Percentiles rank a stretch among this genome's conserved stretches.
Evolutionary conservation across 2,329 filamentous ascomycete genomes (phyloP).

Genomic region (Leptodontidium sp.): DNA sequence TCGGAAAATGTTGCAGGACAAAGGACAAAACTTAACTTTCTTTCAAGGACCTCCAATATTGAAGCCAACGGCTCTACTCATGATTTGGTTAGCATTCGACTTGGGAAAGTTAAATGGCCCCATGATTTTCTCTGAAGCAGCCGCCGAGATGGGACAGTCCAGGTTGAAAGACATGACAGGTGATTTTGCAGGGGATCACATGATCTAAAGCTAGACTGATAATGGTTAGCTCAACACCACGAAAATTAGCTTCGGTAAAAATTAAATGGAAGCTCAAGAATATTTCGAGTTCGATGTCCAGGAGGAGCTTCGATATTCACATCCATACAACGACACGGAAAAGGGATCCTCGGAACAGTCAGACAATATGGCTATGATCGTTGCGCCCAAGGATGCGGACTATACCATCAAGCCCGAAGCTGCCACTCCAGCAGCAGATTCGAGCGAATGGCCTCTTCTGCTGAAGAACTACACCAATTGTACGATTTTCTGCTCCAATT

Average conservation of each 20-base stretch:
- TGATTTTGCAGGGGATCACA: neutral
- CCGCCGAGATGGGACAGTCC: no score
- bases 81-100: no score
- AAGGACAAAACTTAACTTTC: no score
- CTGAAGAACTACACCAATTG: conserved; percentile 95
- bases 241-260: conserved; percentile 26
- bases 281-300: conserved; percentile 30
- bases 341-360: conserved; percentile 26
- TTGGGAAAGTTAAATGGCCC: no score
- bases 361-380: conserved; percentile 56
- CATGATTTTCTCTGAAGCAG: no score
- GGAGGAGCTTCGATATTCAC: conserved; percentile 12
- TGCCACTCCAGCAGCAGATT: conserved; percentile 79
- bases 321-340: conserved; percentile 25
- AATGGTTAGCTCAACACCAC: neutral
- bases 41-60: no score
- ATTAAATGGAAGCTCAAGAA: conserved; percentile 26
- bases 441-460: conserved; percentile 89
- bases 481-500: conserved; percentile 56
- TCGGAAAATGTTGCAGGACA: no score
- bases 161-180: no score
- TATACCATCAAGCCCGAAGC: conserved; percentile 94
- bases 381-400: conserved; percentile 67
- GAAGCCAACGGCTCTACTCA: no score
- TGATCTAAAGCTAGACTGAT: neutral